These are phyloP conservation scores for Colletotrichum viniferum DNA, from an alignment of 2,329 filamentous ascomycete species.

Conservation along the genomic window DNA sequence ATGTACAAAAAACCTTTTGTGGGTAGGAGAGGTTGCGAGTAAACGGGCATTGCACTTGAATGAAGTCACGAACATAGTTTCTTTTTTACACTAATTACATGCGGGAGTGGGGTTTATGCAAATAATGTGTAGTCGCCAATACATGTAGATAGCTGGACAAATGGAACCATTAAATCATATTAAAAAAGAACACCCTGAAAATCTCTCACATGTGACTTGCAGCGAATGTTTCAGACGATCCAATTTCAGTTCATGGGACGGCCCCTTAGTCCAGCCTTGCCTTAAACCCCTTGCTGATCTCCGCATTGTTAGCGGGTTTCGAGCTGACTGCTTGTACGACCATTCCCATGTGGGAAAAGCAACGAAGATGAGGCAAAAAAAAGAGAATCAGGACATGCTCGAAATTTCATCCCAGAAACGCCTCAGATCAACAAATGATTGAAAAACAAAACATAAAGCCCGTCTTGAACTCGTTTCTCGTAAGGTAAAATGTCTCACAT, in stretches of 20 bases:
- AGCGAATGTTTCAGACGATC: background rate
- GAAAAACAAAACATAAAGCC: background rate
- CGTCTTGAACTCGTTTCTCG: background rate
- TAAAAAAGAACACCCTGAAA: background rate
- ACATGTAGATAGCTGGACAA: background rate
- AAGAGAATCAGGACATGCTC: background rate
- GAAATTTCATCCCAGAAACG: background rate
- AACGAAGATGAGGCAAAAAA: background rate
- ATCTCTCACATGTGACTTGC: background rate
- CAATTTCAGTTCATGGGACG: background rate
- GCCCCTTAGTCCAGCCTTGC: background rate
- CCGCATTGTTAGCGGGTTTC: background rate
- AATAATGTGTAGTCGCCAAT: background rate
- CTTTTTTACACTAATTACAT: background rate
- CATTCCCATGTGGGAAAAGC: background rate
- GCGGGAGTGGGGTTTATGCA: background rate
- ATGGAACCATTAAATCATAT: background rate
- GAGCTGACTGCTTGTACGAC: background rate
- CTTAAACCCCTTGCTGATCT: background rate
- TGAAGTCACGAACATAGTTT: background rate
- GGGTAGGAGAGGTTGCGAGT: background rate
- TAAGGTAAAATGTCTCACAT: background rate
- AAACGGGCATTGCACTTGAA: background rate
- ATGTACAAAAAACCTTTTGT: background rate
- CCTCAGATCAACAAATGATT: background rate